A percentile compares a stretch with the other conserved stretches of the same genome.
phyloP scores from a whole-genome alignment of 1,284 basidiomycete species.

The Puccinia coronata region DNA sequence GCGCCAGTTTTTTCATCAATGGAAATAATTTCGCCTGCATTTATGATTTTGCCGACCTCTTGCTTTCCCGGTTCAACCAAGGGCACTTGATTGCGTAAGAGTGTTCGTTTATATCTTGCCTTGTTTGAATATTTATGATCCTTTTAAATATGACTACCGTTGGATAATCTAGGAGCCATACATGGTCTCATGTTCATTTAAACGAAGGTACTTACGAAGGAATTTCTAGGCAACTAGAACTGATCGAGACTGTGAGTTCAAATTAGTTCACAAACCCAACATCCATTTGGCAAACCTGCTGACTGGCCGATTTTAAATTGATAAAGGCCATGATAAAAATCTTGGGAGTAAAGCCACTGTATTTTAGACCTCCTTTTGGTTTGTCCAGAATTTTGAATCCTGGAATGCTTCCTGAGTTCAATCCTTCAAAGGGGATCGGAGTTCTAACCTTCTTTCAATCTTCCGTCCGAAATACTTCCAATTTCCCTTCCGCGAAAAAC shows the following conservation, averaged over 20 bases:
- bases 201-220: slow-evolving; percentile 52
- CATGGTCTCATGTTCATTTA: slow-evolving; percentile 55
- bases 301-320: slow-evolving; percentile 23
- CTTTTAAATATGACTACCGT: neutral
- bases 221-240: slow-evolving; percentile 53
- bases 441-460: neutral
- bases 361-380: slow-evolving; percentile 53
- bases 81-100: slow-evolving; percentile 56
- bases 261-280: neutral
- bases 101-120: neutral
- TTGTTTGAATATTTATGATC: neutral
- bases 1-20: slow-evolving; percentile 51
- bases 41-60: slow-evolving; percentile 53
- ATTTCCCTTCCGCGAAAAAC: slow-evolving; percentile 22
- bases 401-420: neutral
- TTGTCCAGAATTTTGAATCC: neutral
- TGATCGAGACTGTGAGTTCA: slow-evolving; percentile 32
- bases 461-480: neutral
- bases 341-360: slow-evolving; percentile 55
- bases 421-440: neutral
- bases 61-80: slow-evolving; percentile 52
- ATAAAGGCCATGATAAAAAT: slow-evolving; percentile 55
- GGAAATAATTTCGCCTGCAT: slow-evolving; percentile 56
- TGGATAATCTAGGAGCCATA: slow-evolving; percentile 50
- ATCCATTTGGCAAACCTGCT: neutral